Conservation (phyloP, 2,329 filamentous ascomycete species). For the Graphilbum sp. region DNA sequence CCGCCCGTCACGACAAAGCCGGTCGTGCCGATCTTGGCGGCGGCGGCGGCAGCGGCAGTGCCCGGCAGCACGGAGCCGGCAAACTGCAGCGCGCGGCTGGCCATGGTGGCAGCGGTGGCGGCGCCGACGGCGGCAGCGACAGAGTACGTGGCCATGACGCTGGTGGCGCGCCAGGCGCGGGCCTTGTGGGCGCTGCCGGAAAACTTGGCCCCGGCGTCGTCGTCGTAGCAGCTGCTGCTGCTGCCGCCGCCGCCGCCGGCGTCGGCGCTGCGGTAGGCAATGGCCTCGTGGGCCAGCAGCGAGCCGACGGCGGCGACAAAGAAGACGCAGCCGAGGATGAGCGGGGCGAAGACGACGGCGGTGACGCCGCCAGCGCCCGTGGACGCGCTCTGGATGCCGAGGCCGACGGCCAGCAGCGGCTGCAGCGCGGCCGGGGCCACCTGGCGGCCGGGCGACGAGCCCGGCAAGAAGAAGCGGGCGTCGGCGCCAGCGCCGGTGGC, state of each 20-base stretch:
- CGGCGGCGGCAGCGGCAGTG: not conserved
- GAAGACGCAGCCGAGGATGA: slow-evolving; percentile 6
- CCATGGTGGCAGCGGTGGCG: slow-evolving; percentile 7
- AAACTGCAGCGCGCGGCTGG: slow-evolving; percentile 9
- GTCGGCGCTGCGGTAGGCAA: not conserved
- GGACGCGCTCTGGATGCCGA: slow-evolving; percentile 5
- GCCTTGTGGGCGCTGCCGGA: not conserved
- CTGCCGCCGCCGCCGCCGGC: not conserved
- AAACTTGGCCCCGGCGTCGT: not conserved
- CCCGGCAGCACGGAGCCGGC: slow-evolving; percentile 7
- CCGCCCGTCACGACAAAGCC: slow-evolving; percentile 5
- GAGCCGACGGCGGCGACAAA: slow-evolving; percentile 6
- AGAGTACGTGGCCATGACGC: slow-evolving; percentile 6
- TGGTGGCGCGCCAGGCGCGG: slow-evolving; percentile 3
- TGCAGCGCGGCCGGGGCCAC: slow-evolving; percentile 5
- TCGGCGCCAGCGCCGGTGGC: slow-evolving; percentile 1
- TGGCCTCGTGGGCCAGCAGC: slow-evolving; percentile 1
- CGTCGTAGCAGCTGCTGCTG: no score
- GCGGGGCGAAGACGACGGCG: slow-evolving; percentile 6
- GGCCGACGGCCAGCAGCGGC: slow-evolving; percentile 6
- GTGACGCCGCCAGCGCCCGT: slow-evolving; percentile 6
- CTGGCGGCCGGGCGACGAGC: slow-evolving; percentile 1
- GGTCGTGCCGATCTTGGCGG: not conserved
- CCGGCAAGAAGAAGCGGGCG: slow-evolving; percentile 5
- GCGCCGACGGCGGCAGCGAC: slow-evolving; percentile 6